A percentile compares a stretch with the other conserved stretches of the same genome.
Evolutionary conservation across 2,329 filamentous ascomycete genomes (phyloP).

Genomic region (Chaetomium olivaceum): DNA sequence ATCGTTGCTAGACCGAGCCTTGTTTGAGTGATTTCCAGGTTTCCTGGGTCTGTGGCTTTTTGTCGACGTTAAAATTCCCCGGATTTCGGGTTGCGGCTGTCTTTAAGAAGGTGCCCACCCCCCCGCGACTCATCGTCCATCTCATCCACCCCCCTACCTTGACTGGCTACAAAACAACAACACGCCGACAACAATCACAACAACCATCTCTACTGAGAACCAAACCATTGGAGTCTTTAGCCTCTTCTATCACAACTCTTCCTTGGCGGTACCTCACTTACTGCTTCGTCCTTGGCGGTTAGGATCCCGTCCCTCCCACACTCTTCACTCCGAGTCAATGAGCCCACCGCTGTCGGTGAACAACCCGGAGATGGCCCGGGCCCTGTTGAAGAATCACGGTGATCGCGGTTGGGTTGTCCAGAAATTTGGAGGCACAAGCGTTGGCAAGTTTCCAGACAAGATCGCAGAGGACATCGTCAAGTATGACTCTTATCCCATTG

Average conservation of each 20-base stretch:
- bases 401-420: constrained; percentile 76
- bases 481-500: constrained; percentile 39
- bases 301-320: neutral
- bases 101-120: constrained; percentile 16
- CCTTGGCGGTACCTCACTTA: neutral
- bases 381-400: constrained; percentile 35
- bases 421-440: constrained; percentile 93
- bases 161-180: constrained; percentile 1
- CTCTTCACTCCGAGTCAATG: constrained; percentile 21
- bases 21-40: constrained; percentile 11
- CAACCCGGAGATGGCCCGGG: constrained; percentile 30
- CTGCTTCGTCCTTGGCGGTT: neutral
- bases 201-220: neutral
- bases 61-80: constrained; percentile 5
- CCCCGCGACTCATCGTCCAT: neutral
- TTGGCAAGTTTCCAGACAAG: constrained; percentile 86
- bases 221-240: constrained; percentile 20
- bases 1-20: constrained; percentile 13
- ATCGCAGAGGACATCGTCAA: constrained; percentile 71
- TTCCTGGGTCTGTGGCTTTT: neutral
- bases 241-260: neutral
- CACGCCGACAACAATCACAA: neutral
- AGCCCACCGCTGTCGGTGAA: constrained; percentile 22
- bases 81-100: constrained; percentile 2
- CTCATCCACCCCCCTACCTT: constrained; percentile 1